These are phyloP conservation scores for Pulicaria dysenterica DNA, from an alignment of 129 eudicot species.

Conservation along the genomic window DNA sequence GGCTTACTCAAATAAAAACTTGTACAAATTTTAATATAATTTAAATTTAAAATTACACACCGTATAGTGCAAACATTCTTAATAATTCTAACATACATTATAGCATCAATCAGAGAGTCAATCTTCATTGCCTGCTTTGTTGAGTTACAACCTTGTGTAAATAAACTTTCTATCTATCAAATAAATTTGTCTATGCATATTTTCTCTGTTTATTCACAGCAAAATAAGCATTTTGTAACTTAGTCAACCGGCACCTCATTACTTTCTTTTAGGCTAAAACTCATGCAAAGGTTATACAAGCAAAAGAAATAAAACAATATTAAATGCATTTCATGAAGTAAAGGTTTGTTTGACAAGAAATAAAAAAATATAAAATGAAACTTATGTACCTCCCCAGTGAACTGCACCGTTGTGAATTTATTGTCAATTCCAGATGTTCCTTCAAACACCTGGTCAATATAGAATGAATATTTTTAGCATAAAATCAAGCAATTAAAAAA, in stretches of 20 bases:
- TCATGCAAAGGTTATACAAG: no score
- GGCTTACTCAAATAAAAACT: background rate
- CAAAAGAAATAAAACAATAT: no score
- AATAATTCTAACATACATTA: conserved; percentile 6
- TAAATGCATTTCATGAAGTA: no score
- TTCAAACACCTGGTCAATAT: conserved; percentile 73
- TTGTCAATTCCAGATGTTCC: conserved; percentile 99
- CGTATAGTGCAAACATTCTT: conserved; percentile 7
- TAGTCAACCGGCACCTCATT: no score
- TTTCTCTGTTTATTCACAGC: conserved; percentile 18
- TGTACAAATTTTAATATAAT: background rate
- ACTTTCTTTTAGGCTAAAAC: no score
- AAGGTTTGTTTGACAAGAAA: no score
- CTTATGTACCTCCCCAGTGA: conserved; percentile 83
- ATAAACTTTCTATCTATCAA: conserved; percentile 4
- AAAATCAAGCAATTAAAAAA: background rate
- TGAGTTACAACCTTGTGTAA: conserved; percentile 1
- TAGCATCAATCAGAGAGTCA: background rate
- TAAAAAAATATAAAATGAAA: no score
- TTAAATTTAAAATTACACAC: conserved; percentile 14
- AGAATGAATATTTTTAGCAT: background rate
- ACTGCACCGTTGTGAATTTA: conserved; percentile 92
- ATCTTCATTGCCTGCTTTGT: conserved; percentile 10
- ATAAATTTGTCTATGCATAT: background rate
- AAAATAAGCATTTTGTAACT: conserved; percentile 9